Percentiles rank a stretch among this genome's conserved stretches.
These are phyloP conservation scores for Amniculicola lignicola DNA, from an alignment of 495 filamentous ascomycete genomes.

Conservation along the genomic window DNA sequence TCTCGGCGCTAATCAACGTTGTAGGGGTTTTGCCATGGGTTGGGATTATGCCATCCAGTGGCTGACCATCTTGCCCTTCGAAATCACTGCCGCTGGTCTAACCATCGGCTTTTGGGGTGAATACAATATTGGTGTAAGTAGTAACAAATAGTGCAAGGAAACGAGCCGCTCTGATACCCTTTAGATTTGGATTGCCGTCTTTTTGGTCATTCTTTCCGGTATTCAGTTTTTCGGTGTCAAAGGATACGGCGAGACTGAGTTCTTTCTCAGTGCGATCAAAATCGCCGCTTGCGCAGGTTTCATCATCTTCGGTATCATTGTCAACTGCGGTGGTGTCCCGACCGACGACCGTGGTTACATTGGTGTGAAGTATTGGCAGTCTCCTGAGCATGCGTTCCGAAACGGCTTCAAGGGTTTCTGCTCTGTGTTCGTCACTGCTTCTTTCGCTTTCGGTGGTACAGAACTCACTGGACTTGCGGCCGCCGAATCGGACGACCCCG, in stretches of 20 bases:
- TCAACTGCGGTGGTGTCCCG: slow-evolving; percentile 38
- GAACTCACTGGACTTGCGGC: slow-evolving; percentile 51
- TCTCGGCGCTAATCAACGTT: neutral
- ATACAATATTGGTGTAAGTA: slow-evolving; percentile 44
- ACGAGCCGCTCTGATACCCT: neutral
- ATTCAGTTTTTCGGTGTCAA: slow-evolving; percentile 50
- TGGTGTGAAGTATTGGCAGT: slow-evolving; percentile 50
- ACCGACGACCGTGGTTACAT: slow-evolving; percentile 41
- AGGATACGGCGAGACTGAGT: slow-evolving; percentile 56
- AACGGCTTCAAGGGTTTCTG: slow-evolving; percentile 69
- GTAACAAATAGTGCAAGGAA: neutral
- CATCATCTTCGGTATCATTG: slow-evolving; percentile 43
- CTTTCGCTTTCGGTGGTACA: slow-evolving; percentile 66
- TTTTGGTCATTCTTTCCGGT: slow-evolving; percentile 44
- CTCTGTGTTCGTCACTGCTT: slow-evolving; percentile 65
- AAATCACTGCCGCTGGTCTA: slow-evolving; percentile 54
- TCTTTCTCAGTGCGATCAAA: slow-evolving; percentile 51
- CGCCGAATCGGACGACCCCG: slow-evolving; percentile 47
- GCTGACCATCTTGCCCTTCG: slow-evolving; percentile 48
- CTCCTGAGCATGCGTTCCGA: slow-evolving; percentile 57
- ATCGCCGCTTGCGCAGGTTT: slow-evolving; percentile 48
- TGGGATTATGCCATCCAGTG: slow-evolving; percentile 52
- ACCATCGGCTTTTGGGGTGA: slow-evolving; percentile 59
- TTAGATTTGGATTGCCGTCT: slow-evolving; percentile 47
- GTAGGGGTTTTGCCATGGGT: slow-evolving; percentile 50